Evolutionary conservation across 1,139 yeast species (phyloP).

Genomic region (Meyerozyma sp.): DNA sequence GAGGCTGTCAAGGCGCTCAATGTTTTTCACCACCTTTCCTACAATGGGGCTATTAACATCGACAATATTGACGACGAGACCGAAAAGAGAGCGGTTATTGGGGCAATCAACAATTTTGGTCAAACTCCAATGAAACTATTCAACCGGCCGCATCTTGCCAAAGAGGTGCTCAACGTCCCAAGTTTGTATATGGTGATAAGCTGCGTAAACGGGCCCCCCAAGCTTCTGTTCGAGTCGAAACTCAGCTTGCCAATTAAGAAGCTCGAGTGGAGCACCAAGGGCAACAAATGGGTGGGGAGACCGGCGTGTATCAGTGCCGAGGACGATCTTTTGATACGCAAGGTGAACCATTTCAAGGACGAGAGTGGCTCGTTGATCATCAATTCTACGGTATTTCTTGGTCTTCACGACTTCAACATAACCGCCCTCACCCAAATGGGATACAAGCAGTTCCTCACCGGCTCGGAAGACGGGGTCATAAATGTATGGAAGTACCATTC

Average conservation of each 20-base stretch:
- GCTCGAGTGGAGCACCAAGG: constrained; percentile 32
- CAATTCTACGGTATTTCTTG: constrained; percentile 37
- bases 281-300: constrained; percentile 41
- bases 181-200: constrained; percentile 25
- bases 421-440: constrained; percentile 33
- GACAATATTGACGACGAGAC: constrained; percentile 67
- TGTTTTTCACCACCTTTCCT: constrained; percentile 77
- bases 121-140: constrained; percentile 79
- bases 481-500: constrained; percentile 48
- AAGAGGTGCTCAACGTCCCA: constrained; percentile 35
- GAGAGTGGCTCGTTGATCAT: constrained; percentile 34
- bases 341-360: constrained; percentile 20
- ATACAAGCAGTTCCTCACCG: constrained; percentile 42
- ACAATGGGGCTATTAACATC: constrained; percentile 74
- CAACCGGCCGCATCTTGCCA: constrained; percentile 54
- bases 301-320: constrained; percentile 33
- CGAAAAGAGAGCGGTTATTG: constrained; percentile 71
- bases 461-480: constrained; percentile 50
- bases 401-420: constrained; percentile 34
- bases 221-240: constrained; percentile 32
- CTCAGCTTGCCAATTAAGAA: constrained; percentile 29
- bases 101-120: constrained; percentile 85
- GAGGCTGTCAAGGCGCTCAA: constrained; percentile 62
- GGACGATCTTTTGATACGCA: constrained; percentile 36
- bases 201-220: constrained; percentile 17